Conservation (phyloP, 148 eudicot genomes). For the Talinum fruticosum region DNA sequence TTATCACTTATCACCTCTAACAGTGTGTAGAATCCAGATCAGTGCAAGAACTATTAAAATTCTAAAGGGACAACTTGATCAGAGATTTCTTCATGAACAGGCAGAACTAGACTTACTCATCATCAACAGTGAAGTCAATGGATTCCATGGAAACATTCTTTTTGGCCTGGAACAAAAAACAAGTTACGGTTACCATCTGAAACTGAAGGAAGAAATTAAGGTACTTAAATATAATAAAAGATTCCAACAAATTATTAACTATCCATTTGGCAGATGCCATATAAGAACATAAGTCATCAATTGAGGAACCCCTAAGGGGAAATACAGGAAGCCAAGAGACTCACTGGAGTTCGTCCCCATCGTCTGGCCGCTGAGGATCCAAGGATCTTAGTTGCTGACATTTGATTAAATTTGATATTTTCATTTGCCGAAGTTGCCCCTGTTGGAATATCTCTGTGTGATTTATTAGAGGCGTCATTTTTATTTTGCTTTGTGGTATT, state of each 20-base stretch:
- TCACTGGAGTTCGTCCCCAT: conserved; percentile 77
- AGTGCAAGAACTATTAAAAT: not conserved
- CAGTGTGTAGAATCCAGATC: not conserved
- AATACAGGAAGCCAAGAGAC: conserved; percentile 19
- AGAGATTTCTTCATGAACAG: not conserved
- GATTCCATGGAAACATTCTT: conserved; percentile 83
- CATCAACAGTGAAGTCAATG: conserved; percentile 48
- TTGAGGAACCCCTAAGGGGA: no score
- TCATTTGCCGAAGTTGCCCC: conserved; percentile 28
- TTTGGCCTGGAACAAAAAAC: conserved; percentile 47
- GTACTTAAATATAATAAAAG: not conserved
- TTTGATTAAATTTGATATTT: conserved; percentile 22
- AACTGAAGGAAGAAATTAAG: not conserved
- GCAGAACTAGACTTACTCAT: conserved; percentile 62
- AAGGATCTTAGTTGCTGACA: conserved; percentile 26
- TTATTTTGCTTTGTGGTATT: conserved; percentile 13
- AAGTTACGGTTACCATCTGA: not conserved
- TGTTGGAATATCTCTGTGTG: conserved; percentile 28
- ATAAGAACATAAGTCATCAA: no score
- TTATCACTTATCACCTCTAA: not conserved
- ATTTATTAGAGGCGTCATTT: conserved; percentile 11
- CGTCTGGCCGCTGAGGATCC: conserved; percentile 36
- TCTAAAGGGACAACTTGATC: not conserved
- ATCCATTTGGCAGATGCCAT: not conserved
- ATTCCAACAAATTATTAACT: not conserved